phyloP scores from a whole-genome alignment of 345 rosid genomes.

The Acer yangbiense region DNA sequence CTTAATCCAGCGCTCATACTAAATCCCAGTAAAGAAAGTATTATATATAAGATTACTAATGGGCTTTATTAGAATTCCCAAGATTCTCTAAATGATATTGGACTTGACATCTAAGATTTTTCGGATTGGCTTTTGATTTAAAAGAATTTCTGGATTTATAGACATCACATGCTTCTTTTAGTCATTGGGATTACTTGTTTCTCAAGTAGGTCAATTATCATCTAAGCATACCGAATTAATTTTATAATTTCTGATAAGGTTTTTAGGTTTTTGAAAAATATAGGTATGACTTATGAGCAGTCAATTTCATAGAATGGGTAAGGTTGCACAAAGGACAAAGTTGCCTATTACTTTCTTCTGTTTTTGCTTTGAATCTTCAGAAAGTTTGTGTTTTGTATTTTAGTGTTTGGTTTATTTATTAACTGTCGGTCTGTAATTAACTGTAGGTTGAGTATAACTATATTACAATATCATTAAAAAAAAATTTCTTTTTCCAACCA shows the following conservation, averaged over 20 bases:
- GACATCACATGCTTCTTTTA: too few relatives aligned
- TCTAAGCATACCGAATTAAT: too few relatives aligned
- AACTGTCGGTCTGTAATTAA: background rate
- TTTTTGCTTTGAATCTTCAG: background rate
- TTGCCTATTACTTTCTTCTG: background rate
- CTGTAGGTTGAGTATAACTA: background rate
- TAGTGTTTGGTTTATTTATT: background rate
- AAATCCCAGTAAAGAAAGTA: too few relatives aligned
- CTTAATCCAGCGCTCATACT: too few relatives aligned
- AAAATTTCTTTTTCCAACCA: too few relatives aligned
- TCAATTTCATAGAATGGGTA: background rate
- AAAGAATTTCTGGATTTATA: too few relatives aligned
- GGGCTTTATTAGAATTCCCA: background rate
- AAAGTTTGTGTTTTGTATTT: too few relatives aligned
- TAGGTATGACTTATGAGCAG: background rate
- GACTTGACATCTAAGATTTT: too few relatives aligned
- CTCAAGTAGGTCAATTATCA: too few relatives aligned
- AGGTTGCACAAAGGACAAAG: background rate
- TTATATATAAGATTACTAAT: background rate
- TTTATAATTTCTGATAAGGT: background rate
- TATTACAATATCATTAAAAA: too few relatives aligned
- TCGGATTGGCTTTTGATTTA: too few relatives aligned
- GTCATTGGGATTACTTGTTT: too few relatives aligned
- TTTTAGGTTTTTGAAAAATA: background rate
- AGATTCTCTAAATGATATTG: background rate